Conservation (phyloP, 2,329 filamentous ascomycete species). For the Aspergillaceae sp. region DNA sequence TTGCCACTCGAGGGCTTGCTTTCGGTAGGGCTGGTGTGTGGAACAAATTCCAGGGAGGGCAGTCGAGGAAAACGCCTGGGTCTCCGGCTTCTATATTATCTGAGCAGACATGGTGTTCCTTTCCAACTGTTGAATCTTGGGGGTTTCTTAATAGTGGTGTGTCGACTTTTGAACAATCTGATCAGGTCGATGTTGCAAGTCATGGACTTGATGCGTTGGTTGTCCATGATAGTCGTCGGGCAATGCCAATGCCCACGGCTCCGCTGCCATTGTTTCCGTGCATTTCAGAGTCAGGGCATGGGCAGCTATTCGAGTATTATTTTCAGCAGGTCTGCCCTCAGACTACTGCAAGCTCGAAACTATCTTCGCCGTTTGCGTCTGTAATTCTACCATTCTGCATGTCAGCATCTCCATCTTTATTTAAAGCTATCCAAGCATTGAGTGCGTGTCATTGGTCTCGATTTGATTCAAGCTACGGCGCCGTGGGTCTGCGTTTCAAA, state of each 20-base stretch:
- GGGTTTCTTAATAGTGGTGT: constrained; percentile 25
- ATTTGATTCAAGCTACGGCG: constrained; percentile 20
- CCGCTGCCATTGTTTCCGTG: constrained; percentile 22
- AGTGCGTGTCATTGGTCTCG: constrained; percentile 32
- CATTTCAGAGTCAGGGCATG: constrained; percentile 19
- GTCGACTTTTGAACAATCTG: constrained; percentile 20
- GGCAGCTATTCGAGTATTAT: constrained; percentile 32
- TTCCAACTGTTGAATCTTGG: constrained; percentile 22
- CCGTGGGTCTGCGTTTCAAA: constrained; percentile 30
- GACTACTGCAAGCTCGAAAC: constrained; percentile 29
- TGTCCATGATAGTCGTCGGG: constrained; percentile 1
- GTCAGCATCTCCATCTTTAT: constrained; percentile 29
- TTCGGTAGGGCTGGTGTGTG: constrained; percentile 38
- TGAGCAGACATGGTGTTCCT: constrained; percentile 20
- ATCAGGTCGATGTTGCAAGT: constrained; percentile 17
- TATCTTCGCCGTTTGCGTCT: constrained; percentile 32
- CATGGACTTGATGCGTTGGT: constrained; percentile 14
- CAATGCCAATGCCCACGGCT: constrained; percentile 5
- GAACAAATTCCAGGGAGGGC: constrained; percentile 23
- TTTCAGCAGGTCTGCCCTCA: constrained; percentile 33
- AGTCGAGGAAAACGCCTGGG: constrained; percentile 10
- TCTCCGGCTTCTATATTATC: constrained; percentile 9
- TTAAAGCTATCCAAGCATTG: constrained; percentile 32
- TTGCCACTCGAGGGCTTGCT: constrained; percentile 32
- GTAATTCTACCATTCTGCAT: constrained; percentile 32